Percentiles rank a stretch among this genome's conserved stretches.
Conservation (phyloP, 805 yeast genomes). For the Peterozyma xylosa region DNA sequence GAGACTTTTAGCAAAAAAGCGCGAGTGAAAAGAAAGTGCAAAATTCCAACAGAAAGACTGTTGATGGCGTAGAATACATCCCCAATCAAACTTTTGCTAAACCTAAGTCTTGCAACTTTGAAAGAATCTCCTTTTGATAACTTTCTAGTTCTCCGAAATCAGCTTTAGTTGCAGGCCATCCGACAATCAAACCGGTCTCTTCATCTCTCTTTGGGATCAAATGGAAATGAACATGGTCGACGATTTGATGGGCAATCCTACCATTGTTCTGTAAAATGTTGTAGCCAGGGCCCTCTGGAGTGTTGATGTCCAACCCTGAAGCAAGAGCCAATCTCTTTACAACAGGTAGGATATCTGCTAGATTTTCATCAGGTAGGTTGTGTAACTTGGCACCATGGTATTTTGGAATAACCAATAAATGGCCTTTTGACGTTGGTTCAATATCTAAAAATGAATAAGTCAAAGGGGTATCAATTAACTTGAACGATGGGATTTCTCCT, state of each 20-base stretch:
- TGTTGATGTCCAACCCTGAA: conserved; percentile 54
- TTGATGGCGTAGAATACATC: no score
- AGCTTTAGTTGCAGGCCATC: conserved; percentile 89
- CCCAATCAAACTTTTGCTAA: not conserved
- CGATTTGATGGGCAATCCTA: conserved; percentile 89
- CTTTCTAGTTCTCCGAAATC: conserved; percentile 66
- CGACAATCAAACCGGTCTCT: conserved; percentile 73
- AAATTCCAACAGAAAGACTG: no score
- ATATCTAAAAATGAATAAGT: conserved; percentile 86
- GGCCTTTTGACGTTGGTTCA: conserved; percentile 88
- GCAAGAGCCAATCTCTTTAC: conserved; percentile 80
- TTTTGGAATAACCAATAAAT: conserved; percentile 85
- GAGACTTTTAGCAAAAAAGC: no score
- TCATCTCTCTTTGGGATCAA: conserved; percentile 81
- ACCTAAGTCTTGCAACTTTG: conserved; percentile 20
- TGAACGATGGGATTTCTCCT: conserved; percentile 94
- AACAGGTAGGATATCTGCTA: conserved; percentile 80
- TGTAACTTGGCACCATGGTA: conserved; percentile 90
- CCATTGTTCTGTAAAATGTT: conserved; percentile 92
- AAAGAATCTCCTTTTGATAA: conserved; percentile 52
- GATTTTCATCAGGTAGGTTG: conserved; percentile 84
- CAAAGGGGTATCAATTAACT: conserved; percentile 77
- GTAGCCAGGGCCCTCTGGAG: conserved; percentile 68
- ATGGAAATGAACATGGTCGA: conserved; percentile 95
- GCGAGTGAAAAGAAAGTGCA: no score